Base-by-base conservation (phyloP, 2,329 filamentous ascomycete species). In the Emergomyces pasteurianus region DNA sequence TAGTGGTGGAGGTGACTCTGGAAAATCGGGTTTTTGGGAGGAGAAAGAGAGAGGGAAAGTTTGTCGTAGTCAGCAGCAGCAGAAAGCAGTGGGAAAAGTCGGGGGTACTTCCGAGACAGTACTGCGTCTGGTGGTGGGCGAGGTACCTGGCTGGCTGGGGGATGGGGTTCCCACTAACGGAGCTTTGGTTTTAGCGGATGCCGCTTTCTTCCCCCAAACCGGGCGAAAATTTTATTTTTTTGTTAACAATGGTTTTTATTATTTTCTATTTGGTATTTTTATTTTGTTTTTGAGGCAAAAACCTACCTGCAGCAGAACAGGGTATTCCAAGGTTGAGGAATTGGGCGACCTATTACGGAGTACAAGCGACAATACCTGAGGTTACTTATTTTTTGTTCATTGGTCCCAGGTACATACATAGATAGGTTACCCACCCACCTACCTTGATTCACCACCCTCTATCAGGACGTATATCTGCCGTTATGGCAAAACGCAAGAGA, bases 401-500 rank as follows among this genome's bases (percentile, higher is more conserved):
- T 56, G 28, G 34, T 56, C 31, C 28, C 10, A 57, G 36, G 36
- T 46, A 5, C 2, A 3, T 8, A 21, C 26, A 43, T 43, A n/a
- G n/a, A n/a, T n/a, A n/a, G n/a, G n/a, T n/a, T n/a, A n/a, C n/a
- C n/a, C n/a, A 16, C 18, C 16, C 36, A 38, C 0, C 36, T n/a
- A n/a, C n/a, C 36, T 2, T 12, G 36, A 36, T 28, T 23, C n/a
- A 56, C 12, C 38, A 43, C 26, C 12, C n/a, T 40, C 14, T 36
- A n/a, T n/a, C n/a, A n/a, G n/a, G n/a, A n/a, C n/a, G 16, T 36
- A 34, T 42, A 28, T 16, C n/a, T 14, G 18, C n/a, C 28, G 43
- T 55, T n/a, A 78, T 78, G 76, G 74, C 69, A 4, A 79, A 79
- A 64, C 71, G 77, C 65, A 79, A 79, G 72, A 75, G 75, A 69